These are phyloP conservation scores for Aspergillus spinulosporus DNA, from an alignment of 2,329 filamentous ascomycete genomes.

Conservation along the genomic window DNA sequence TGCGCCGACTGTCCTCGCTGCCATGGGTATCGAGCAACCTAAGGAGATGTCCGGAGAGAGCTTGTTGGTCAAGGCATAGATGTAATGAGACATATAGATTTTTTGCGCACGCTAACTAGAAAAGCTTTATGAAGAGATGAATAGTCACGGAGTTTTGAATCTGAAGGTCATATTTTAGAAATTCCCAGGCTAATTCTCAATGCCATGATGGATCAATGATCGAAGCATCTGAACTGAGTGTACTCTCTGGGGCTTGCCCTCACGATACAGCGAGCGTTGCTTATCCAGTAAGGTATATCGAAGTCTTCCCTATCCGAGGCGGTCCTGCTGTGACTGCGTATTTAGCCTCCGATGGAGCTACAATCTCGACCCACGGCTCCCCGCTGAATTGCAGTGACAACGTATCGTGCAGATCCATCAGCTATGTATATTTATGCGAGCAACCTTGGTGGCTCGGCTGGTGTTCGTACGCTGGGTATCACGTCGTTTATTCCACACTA, in stretches of 20 bases:
- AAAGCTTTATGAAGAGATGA: conserved; percentile 28
- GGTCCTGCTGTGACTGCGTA: neutral
- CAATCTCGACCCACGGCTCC: neutral
- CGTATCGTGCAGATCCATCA: neutral
- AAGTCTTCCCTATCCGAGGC: neutral
- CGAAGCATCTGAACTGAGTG: no score
- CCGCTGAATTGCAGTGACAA: neutral
- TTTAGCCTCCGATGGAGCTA: neutral
- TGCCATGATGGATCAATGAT: neutral
- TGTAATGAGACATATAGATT: conserved; percentile 22
- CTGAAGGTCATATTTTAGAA: conserved; percentile 1
- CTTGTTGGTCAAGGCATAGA: conserved; percentile 69
- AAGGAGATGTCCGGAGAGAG: conserved; percentile 88
- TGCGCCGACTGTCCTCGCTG: conserved; percentile 85
- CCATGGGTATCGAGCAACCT: conserved; percentile 88
- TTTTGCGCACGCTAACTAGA: conserved; percentile 22
- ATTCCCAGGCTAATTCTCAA: neutral
- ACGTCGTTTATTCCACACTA: neutral
- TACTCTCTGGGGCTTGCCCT: neutral
- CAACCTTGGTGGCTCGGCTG: neutral
- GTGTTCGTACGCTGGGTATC: neutral
- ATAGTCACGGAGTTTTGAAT: conserved; percentile 21
- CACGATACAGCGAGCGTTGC: no score
- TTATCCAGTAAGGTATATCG: no score
- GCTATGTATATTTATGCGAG: neutral